Percentiles rank a stretch among this genome's conserved stretches.
Conservation (phyloP, 2,329 filamentous ascomycete species). For the Neonectria hederae region DNA sequence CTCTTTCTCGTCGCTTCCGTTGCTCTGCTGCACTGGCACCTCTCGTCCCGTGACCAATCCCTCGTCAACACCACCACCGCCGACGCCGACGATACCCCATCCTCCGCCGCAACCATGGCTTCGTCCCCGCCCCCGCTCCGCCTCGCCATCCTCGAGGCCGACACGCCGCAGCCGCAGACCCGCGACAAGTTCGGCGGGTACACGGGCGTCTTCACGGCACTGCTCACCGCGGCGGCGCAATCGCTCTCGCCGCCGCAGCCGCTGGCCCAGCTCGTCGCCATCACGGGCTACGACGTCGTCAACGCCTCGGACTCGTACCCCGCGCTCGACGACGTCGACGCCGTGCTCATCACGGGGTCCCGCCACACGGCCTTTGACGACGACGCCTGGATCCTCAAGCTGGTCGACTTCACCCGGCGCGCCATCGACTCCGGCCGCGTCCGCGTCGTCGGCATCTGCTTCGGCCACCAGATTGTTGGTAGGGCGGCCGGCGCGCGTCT, state of each 20-base stretch:
- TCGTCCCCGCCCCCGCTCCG: conserved; percentile 62
- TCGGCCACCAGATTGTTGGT: conserved; percentile 60
- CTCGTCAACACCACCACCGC: background rate
- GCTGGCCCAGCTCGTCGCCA: conserved; percentile 59
- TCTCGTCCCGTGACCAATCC: background rate
- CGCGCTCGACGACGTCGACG: conserved; percentile 77
- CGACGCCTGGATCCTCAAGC: conserved; percentile 55
- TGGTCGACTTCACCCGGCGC: conserved; percentile 51
- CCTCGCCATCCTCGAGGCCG: conserved; percentile 89
- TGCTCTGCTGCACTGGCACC: conserved; percentile 3
- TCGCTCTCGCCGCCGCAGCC: conserved; percentile 53
- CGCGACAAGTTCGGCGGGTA: conserved; percentile 76
- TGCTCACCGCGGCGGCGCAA: conserved; percentile 65
- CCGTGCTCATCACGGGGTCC: conserved; percentile 81
- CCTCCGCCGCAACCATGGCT: conserved; percentile 27
- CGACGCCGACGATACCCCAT: background rate
- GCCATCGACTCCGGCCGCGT: conserved; percentile 61
- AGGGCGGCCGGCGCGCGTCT: conserved; percentile 52
- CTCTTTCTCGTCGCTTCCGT: conserved; percentile 9
- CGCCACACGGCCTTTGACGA: conserved; percentile 62
- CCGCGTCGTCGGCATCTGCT: conserved; percentile 64
- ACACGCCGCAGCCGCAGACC: conserved; percentile 75
- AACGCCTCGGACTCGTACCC: conserved; percentile 74
- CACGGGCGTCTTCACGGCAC: conserved; percentile 72
- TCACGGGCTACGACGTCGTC: conserved; percentile 78